Evolutionary conservation across 2,329 filamentous ascomycete genomes (phyloP).

Genomic region (Hymenoscyphus albidus): DNA sequence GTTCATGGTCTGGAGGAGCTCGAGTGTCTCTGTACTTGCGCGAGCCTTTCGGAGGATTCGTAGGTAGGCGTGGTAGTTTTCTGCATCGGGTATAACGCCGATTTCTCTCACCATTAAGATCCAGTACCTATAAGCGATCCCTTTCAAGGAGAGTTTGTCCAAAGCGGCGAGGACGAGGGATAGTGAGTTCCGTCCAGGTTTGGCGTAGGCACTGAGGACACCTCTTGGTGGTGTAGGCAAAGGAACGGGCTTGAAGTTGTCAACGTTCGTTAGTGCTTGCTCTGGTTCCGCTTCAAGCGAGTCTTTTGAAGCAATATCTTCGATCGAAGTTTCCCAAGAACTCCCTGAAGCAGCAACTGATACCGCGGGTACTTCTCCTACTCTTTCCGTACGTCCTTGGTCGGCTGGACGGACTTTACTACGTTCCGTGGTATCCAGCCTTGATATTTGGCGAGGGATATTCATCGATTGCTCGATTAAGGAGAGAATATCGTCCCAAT

Average conservation of each 20-base stretch:
- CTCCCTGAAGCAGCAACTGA: background rate
- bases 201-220: slow-evolving; percentile 36
- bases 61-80: slow-evolving; percentile 68
- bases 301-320: background rate
- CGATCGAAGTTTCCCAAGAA: background rate
- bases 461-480: slow-evolving; percentile 80
- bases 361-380: background rate
- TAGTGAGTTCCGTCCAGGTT: slow-evolving; percentile 56
- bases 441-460: slow-evolving; percentile 51
- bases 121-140: slow-evolving; percentile 75
- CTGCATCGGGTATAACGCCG: slow-evolving; percentile 64
- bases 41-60: slow-evolving; percentile 62
- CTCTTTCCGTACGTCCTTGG: slow-evolving; percentile 3
- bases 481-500: slow-evolving; percentile 69
- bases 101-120: slow-evolving; percentile 59
- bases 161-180: slow-evolving; percentile 66
- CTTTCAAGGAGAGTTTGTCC: slow-evolving; percentile 54
- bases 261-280: background rate
- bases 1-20: slow-evolving; percentile 56
- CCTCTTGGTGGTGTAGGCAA: slow-evolving; percentile 19
- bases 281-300: background rate
- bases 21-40: slow-evolving; percentile 57
- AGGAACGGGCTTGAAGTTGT: slow-evolving; percentile 10
- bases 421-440: slow-evolving; percentile 16
- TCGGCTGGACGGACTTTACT: slow-evolving; percentile 11